phyloP scores from a whole-genome alignment of 1,284 basidiomycete genomes.

The Inonotus obliquus region DNA sequence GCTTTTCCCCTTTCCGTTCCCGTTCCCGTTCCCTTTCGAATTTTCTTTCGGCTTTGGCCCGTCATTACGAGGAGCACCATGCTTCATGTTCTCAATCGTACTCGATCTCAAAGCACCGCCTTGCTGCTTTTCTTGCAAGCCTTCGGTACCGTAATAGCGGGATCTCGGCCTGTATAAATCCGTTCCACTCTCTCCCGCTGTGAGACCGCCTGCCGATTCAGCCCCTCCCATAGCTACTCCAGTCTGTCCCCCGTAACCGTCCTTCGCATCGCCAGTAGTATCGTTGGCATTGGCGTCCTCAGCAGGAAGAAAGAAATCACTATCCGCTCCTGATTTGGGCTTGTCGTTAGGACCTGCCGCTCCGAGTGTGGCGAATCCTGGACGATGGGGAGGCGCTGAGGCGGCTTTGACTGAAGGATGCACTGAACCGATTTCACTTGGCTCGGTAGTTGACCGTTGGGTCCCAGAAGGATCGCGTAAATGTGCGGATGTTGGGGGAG shows the following conservation, averaged over 20 bases:
- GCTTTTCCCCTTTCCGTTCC: not conserved
- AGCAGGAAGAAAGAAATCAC: conserved; percentile 5
- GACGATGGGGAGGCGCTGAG: not conserved
- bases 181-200: not conserved
- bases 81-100: not conserved
- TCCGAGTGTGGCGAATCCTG: not conserved
- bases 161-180: not conserved
- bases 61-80: not conserved
- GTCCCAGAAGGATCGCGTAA: not conserved
- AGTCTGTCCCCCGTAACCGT: not conserved
- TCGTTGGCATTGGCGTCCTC: not conserved
- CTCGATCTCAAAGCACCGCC: not conserved
- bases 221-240: not conserved
- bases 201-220: not conserved
- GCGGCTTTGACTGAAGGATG: not conserved
- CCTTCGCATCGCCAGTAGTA: not conserved
- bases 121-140: conserved; percentile 1
- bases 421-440: not conserved
- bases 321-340: not conserved
- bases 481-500: not conserved
- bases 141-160: conserved; percentile 7
- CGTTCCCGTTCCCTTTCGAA: not conserved
- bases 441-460: not conserved
- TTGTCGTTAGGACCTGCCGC: not conserved
- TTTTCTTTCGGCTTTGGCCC: too few relatives aligned